Conservation (phyloP, 495 filamentous ascomycete species). For the Talaromyces nanjingensis region DNA sequence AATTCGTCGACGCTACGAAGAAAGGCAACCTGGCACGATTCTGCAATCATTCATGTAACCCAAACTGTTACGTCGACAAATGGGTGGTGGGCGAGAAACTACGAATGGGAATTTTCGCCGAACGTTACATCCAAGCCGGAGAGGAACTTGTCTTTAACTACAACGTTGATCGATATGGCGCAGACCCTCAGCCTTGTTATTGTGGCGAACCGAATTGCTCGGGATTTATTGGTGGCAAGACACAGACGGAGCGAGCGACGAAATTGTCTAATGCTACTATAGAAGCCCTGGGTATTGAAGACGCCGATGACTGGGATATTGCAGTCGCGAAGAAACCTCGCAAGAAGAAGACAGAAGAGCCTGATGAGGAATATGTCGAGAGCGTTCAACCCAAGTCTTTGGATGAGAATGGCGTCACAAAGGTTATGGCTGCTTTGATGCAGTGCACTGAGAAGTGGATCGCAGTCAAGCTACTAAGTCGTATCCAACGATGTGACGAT, state of each 20-base stretch:
- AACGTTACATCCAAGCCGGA: slow-evolving; percentile 75
- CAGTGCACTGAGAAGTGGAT: slow-evolving; percentile 99
- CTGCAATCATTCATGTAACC: slow-evolving; percentile 98
- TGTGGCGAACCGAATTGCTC: slow-evolving; percentile 93
- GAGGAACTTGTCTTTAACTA: slow-evolving; percentile 99
- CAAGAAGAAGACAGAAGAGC: slow-evolving; percentile 90
- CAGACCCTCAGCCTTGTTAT: slow-evolving; percentile 93
- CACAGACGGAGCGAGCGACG: slow-evolving; percentile 90
- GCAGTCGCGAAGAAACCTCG: slow-evolving; percentile 79
- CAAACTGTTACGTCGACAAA: slow-evolving; percentile 98
- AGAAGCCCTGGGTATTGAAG: slow-evolving; percentile 93
- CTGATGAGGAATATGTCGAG: slow-evolving; percentile 95
- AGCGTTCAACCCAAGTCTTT: slow-evolving; percentile 77
- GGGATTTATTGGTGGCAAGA: slow-evolving; percentile 94
- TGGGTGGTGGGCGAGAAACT: slow-evolving; percentile 98
- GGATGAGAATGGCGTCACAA: slow-evolving; percentile 83
- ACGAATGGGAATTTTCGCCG: slow-evolving; percentile 98
- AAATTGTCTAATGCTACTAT: slow-evolving; percentile 87
- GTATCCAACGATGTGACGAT: slow-evolving; percentile 85
- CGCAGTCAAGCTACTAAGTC: slow-evolving; percentile 84
- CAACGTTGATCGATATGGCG: slow-evolving; percentile 97
- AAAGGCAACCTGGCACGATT: slow-evolving; percentile 94
- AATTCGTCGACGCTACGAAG: slow-evolving; percentile 97
- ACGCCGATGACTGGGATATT: slow-evolving; percentile 86
- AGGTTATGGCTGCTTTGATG: slow-evolving; percentile 97